Conservation (phyloP, 176 grass and related monocot genomes). For the Olyra latifolia region DNA sequence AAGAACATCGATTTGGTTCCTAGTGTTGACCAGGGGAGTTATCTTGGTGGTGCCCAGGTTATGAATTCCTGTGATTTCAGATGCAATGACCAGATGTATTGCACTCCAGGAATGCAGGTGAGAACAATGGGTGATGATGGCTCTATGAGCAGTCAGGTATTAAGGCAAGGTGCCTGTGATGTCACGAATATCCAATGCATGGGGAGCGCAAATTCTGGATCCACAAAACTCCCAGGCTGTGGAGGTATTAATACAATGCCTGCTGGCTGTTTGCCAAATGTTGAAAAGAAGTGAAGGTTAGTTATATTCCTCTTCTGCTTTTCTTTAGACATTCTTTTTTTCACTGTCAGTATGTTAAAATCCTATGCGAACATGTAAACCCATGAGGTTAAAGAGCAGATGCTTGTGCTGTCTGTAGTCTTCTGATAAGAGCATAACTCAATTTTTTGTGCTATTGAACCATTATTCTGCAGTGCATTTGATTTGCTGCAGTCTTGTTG, state of each 20-base stretch:
- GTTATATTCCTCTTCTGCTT: conserved; percentile 4
- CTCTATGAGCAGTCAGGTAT: conserved; percentile 27
- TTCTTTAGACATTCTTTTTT: neutral
- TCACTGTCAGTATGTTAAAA: neutral
- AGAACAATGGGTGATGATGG: conserved; percentile 32
- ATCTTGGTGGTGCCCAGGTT: conserved; percentile 44
- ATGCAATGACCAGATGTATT: conserved; percentile 79
- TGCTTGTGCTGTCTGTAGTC: neutral
- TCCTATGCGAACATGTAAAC: neutral
- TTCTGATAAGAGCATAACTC: neutral
- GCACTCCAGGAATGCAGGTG: conserved; percentile 53
- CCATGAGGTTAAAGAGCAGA: neutral
- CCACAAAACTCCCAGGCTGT: conserved; percentile 48
- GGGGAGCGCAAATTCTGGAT: conserved; percentile 47
- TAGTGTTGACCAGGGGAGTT: conserved; percentile 31
- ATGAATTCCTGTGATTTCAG: conserved; percentile 79
- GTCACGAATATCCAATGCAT: conserved; percentile 49
- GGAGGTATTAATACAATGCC: conserved; percentile 37
- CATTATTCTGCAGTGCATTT: neutral
- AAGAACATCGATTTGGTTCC: conserved; percentile 35
- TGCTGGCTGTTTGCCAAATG: conserved; percentile 50
- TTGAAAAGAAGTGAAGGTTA: conserved; percentile 61
- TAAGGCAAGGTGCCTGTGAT: conserved; percentile 55
- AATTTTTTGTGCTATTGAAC: neutral
- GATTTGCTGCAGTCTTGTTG: neutral